A percentile compares a stretch with the other conserved stretches of the same genome.
These are phyloP conservation scores for Globisporangium spinosum DNA, from an alignment of 352 stramenopile genomes.

Conservation along the genomic window DNA sequence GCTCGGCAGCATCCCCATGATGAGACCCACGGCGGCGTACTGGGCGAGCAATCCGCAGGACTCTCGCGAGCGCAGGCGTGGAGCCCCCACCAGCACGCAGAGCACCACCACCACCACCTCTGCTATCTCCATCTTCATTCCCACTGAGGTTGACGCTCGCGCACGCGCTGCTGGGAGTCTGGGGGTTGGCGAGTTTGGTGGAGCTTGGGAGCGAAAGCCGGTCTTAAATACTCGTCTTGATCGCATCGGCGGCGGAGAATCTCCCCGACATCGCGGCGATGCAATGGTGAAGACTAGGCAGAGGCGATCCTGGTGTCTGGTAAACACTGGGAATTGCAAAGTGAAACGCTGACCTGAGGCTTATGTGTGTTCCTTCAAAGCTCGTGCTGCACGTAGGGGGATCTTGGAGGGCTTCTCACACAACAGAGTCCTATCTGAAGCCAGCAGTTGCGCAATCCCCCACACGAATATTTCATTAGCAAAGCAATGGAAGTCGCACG, in stretches of 20 bases:
- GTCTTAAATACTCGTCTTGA: not conserved
- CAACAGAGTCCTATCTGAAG: too few relatives aligned
- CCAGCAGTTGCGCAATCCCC: too few relatives aligned
- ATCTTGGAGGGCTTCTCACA: too few relatives aligned
- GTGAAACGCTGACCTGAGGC: not conserved
- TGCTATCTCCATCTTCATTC: not conserved
- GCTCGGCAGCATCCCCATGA: conserved; percentile 42
- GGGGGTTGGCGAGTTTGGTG: not conserved
- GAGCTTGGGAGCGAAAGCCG: not conserved
- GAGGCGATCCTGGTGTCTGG: not conserved
- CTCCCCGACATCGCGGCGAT: not conserved
- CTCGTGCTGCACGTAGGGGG: too few relatives aligned
- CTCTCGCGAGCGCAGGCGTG: conserved; percentile 36
- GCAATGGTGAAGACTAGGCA: too few relatives aligned
- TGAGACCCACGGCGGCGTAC: conserved; percentile 51
- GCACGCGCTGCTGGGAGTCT: not conserved
- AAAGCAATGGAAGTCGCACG: too few relatives aligned
- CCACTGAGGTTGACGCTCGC: not conserved
- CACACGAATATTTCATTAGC: too few relatives aligned
- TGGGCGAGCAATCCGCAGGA: conserved; percentile 54
- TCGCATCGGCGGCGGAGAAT: not conserved
- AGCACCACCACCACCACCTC: conserved; percentile 14
- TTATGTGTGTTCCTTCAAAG: too few relatives aligned
- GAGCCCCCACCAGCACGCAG: conserved; percentile 35
- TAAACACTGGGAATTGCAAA: not conserved